Percentiles rank a stretch among this genome's conserved stretches.
phyloP scores from a whole-genome alignment of 148 eudicot species.

The Rheum nobile region DNA sequence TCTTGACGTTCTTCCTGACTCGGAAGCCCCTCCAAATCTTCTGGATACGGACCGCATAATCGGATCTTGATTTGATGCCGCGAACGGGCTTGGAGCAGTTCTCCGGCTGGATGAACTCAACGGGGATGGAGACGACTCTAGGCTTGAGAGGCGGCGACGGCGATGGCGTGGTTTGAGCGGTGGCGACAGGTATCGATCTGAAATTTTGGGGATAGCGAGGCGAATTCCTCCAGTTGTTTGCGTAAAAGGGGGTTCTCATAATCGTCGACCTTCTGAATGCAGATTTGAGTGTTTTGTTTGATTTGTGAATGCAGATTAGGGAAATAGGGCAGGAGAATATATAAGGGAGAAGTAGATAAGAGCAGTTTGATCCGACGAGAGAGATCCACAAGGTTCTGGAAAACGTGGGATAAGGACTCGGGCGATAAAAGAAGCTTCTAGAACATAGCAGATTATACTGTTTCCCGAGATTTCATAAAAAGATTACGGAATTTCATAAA shows the following conservation, averaged over 20 bases:
- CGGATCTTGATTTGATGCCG: not conserved
- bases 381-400: not conserved
- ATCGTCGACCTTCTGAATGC: not conserved
- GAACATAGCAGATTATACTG: too few relatives aligned
- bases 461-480: too few relatives aligned
- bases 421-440: too few relatives aligned
- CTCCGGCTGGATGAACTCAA: not conserved
- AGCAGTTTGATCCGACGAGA: not conserved
- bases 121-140: conserved; percentile 5
- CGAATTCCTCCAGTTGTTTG: not conserved
- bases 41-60: conserved; percentile 38
- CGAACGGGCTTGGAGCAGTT: not conserved
- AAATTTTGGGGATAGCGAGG: not conserved
- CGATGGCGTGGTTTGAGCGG: not conserved
- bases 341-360: not conserved
- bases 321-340: not conserved
- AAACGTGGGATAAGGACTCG: not conserved
- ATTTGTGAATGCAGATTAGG: not conserved
- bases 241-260: not conserved
- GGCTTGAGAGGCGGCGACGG: not conserved
- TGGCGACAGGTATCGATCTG: not conserved
- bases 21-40: conserved; percentile 54
- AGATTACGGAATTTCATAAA: too few relatives aligned
- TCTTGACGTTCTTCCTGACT: conserved; percentile 43
- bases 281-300: not conserved